phyloP scores from a whole-genome alignment of 169 alveolate genomes.

The Plasmodium billcollinsi region DNA sequence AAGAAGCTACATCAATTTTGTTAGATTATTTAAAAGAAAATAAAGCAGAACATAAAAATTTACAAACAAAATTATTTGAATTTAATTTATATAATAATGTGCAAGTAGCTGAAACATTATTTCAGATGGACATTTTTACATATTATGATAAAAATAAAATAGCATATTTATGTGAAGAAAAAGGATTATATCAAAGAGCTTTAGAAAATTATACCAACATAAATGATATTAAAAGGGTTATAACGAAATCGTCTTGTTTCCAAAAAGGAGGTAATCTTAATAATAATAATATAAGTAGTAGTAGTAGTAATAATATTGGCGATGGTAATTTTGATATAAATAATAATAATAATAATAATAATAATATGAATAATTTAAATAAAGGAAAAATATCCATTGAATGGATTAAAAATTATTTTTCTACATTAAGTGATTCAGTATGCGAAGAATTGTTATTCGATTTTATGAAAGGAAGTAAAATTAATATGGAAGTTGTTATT shows the following conservation, averaged over 20 bases:
- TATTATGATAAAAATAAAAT: constrained; percentile 97
- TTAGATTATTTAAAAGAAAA: constrained; percentile 97
- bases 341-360: neutral
- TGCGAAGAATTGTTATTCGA: constrained; percentile 79
- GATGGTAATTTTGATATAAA: no score
- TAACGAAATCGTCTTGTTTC: constrained; percentile 90
- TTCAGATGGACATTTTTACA: constrained; percentile 91
- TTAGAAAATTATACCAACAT: constrained; percentile 95
- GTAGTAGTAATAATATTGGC: neutral
- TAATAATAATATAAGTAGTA: neutral
- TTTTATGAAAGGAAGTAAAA: constrained; percentile 78
- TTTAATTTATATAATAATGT: constrained; percentile 94
- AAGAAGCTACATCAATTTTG: constrained; percentile 97
- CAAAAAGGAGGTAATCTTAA: constrained; percentile 74
- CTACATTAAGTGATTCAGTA: constrained; percentile 65
- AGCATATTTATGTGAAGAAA: constrained; percentile 98
- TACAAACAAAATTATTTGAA: constrained; percentile 98
- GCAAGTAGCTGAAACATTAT: constrained; percentile 72
- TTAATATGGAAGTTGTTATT: constrained; percentile 79
- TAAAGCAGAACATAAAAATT: constrained; percentile 97
- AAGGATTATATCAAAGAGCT: constrained; percentile 97
- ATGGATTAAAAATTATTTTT: constrained; percentile 73
- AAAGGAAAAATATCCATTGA: constrained; percentile 52
- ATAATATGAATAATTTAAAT: neutral
- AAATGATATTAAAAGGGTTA: constrained; percentile 95